phyloP scores from a whole-genome alignment of 331 rosid species.

The Erythrophleum ivorense region DNA sequence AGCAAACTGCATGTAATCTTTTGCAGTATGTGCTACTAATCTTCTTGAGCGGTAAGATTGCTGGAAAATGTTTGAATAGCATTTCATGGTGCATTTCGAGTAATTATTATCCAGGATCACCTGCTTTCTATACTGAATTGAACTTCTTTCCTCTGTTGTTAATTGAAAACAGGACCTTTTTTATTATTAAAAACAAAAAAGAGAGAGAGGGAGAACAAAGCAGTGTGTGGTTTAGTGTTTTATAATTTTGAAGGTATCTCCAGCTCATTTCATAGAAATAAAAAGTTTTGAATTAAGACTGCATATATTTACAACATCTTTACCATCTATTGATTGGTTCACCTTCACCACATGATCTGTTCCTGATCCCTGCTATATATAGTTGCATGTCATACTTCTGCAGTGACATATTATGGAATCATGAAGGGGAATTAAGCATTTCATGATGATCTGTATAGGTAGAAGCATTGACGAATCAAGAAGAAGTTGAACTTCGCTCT shows the following conservation, averaged over 20 bases:
- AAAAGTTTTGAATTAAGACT: background rate
- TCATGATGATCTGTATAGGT: slow-evolving; percentile 56
- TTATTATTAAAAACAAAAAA: no score
- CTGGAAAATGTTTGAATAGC: background rate
- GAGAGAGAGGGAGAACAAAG: no score
- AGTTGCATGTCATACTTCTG: background rate
- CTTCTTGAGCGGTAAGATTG: slow-evolving; percentile 15
- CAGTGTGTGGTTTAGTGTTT: background rate
- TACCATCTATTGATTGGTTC: slow-evolving; percentile 18
- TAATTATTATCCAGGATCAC: background rate
- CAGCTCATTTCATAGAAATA: background rate
- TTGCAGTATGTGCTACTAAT: slow-evolving; percentile 22
- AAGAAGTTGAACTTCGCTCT: slow-evolving; percentile 90
- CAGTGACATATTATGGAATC: background rate
- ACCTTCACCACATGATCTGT: background rate
- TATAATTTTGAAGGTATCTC: slow-evolving; percentile 8
- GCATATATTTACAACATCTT: background rate
- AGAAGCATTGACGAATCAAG: slow-evolving; percentile 83
- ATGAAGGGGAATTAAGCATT: background rate
- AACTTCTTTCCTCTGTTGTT: background rate
- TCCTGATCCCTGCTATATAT: background rate
- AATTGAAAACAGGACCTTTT: background rate
- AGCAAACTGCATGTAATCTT: background rate
- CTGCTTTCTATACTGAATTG: background rate
- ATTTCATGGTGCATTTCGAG: slow-evolving; percentile 10